phyloP scores from a whole-genome alignment of 1,284 basidiomycete species.

The Hemileia vastatrix region DNA sequence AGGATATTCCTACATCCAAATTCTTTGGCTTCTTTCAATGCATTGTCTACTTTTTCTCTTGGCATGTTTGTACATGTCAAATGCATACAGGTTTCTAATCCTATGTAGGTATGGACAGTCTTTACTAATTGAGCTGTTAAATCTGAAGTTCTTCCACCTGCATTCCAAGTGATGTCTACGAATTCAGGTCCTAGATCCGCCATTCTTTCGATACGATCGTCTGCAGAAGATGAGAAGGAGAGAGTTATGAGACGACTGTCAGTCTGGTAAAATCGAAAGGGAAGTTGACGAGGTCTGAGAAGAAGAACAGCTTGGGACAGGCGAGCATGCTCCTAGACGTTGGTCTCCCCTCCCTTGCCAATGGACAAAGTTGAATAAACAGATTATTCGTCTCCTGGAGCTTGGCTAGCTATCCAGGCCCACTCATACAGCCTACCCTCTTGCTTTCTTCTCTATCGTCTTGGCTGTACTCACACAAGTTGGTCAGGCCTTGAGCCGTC shows the following conservation, averaged over 20 bases:
- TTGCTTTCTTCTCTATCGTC: no score
- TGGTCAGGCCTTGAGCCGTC: conserved; percentile 64
- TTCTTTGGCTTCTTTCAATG: conserved; percentile 79
- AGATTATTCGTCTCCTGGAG: no score
- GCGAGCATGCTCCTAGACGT: no score
- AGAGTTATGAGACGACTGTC: not conserved
- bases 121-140: conserved; percentile 66
- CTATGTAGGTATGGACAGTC: conserved; percentile 51
- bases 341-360: no score
- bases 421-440: no score
- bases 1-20: conserved; percentile 90
- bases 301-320: not conserved
- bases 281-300: not conserved
- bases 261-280: not conserved
- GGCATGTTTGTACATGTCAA: conserved; percentile 56
- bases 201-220: conserved; percentile 96
- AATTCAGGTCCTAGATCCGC: conserved; percentile 91
- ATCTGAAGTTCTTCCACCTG: conserved; percentile 72
- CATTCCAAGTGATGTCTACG: conserved; percentile 98
- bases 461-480: conserved; percentile 34
- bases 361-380: no score
- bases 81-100: conserved; percentile 45
- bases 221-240: not conserved
- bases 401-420: no score
- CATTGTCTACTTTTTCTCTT: conserved; percentile 80